Evolutionary conservation across 495 filamentous ascomycete genomes (phyloP).

Genomic region (Penicillium canariense): DNA sequence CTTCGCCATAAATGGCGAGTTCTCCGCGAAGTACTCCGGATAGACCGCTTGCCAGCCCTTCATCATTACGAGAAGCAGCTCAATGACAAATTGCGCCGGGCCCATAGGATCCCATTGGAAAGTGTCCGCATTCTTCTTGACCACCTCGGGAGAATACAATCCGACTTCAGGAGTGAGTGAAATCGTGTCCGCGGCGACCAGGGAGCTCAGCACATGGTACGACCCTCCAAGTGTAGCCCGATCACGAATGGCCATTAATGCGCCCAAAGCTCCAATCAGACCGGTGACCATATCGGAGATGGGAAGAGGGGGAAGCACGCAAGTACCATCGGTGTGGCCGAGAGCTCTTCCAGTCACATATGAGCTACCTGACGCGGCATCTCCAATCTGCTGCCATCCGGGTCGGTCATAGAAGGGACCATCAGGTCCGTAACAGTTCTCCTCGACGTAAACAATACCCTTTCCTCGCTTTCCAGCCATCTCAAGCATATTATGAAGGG

Average conservation of each 20-base stretch:
- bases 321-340: slow-evolving; percentile 59
- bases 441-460: slow-evolving; percentile 61
- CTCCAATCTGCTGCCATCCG: slow-evolving; percentile 51
- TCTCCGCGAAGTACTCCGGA: too few relatives aligned
- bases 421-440: slow-evolving; percentile 61
- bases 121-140: too few relatives aligned
- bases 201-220: slow-evolving; percentile 23
- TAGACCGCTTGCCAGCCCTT: too few relatives aligned
- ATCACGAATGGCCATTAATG: slow-evolving; percentile 43
- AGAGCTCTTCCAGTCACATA: slow-evolving; percentile 36
- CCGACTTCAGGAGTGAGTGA: slow-evolving; percentile 6
- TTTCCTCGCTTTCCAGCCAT: slow-evolving; percentile 42
- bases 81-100: too few relatives aligned
- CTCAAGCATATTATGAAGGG: slow-evolving; percentile 45
- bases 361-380: slow-evolving; percentile 30
- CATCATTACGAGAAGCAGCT: too few relatives aligned
- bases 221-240: slow-evolving; percentile 28
- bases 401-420: slow-evolving; percentile 33
- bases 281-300: slow-evolving; percentile 70
- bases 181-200: slow-evolving; percentile 6
- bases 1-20: too few relatives aligned
- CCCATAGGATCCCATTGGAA: too few relatives aligned
- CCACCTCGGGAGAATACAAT: slow-evolving; percentile 2
- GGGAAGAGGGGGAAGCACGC: slow-evolving; percentile 67
- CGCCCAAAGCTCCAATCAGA: slow-evolving; percentile 52